These are phyloP conservation scores for Mollisiaceae sp. DNA, from an alignment of 2,329 filamentous ascomycete species.

Conservation along the genomic window DNA sequence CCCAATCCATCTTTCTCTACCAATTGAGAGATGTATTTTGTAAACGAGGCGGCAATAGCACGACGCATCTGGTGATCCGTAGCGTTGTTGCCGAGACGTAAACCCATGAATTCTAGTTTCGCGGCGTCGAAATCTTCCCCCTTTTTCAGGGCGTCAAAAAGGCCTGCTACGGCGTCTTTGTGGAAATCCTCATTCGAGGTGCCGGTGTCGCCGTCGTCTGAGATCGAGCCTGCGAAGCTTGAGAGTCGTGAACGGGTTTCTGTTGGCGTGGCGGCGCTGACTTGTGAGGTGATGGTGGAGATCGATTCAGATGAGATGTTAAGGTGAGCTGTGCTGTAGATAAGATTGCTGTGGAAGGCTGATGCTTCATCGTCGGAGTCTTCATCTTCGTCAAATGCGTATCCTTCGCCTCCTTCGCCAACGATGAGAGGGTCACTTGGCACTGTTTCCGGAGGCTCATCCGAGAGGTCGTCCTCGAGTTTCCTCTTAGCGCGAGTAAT, in stretches of 20 bases:
- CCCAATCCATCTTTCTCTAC: conserved; percentile 60
- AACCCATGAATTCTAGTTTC: conserved; percentile 88
- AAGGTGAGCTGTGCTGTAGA: conserved; percentile 44
- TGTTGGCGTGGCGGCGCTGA: conserved; percentile 46
- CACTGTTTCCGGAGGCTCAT: conserved; percentile 35
- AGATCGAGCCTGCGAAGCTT: conserved; percentile 76
- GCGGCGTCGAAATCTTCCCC: conserved; percentile 79
- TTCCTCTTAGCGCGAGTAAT: conserved; percentile 49
- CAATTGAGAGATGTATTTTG: conserved; percentile 78
- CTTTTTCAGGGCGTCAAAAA: conserved; percentile 84
- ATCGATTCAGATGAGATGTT: conserved; percentile 59
- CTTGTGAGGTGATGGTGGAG: conserved; percentile 65
- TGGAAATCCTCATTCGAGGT: conserved; percentile 71
- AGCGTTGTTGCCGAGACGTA: conserved; percentile 90
- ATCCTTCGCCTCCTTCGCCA: conserved; percentile 63
- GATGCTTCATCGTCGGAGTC: conserved; percentile 60
- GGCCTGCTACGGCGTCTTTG: conserved; percentile 81
- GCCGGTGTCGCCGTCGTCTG: conserved; percentile 60
- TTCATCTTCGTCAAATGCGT: conserved; percentile 67
- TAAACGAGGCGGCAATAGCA: conserved; percentile 84
- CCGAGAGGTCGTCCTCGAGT: conserved; percentile 46
- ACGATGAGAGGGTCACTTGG: conserved; percentile 58
- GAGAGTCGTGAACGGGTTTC: conserved; percentile 63
- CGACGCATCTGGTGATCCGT: conserved; percentile 87
- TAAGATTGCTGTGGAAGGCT: conserved; percentile 56